Base-by-base conservation (phyloP, 2,329 filamentous ascomycete genomes). In the Xylaria sp. region DNA sequence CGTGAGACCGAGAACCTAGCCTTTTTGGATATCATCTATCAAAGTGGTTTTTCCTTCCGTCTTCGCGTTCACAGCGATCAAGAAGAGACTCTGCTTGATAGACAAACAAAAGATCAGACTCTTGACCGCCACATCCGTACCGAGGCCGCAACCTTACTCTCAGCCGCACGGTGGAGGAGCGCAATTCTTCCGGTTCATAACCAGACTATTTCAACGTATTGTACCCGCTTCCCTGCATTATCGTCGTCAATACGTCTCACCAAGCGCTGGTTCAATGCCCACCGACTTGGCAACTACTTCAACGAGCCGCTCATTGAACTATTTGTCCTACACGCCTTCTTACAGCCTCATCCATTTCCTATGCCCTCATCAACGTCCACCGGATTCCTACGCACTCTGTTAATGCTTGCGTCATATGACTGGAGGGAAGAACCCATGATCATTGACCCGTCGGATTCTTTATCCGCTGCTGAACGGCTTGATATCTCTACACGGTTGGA, bases 1-100 rank as follows among this genome's bases (percentile, higher is more conserved):
- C 84, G 87, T 50, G 89, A 89, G 52, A 86, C 91, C 1, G 87
- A 92, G 65, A 98, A 98, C 77, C 86, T 92, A 69, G 90, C 90
- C 0, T 97, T 92, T 80, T 84, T 99, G 9, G 95, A 98, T 76
- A 86, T 98, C 34, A 84, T 90, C 4, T 94, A 95, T 77, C 85
- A 90, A 3, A 87, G 85, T 2, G 91, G 92, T 0, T 87, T 91
- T 25, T 85, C 89, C 0, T 98, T 98, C 81, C 92, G 95, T 5
- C 82, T 98, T 37, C 90, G 95, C 55, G 93, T 98, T 69, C 91
- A 97, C 76, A 93, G 94, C 78, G 96, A 98, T 69, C 88, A 94
- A 56, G 96, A 98, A 77, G 90, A 94, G 74, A 89, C 87, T 0
- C 85, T 98, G 0, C 86, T 98, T 4, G 91, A 96, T 73, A 89